Evolutionary conservation across 2,329 filamentous ascomycete genomes (phyloP).

Genomic region (Pseudogymnoascus sp.): DNA sequence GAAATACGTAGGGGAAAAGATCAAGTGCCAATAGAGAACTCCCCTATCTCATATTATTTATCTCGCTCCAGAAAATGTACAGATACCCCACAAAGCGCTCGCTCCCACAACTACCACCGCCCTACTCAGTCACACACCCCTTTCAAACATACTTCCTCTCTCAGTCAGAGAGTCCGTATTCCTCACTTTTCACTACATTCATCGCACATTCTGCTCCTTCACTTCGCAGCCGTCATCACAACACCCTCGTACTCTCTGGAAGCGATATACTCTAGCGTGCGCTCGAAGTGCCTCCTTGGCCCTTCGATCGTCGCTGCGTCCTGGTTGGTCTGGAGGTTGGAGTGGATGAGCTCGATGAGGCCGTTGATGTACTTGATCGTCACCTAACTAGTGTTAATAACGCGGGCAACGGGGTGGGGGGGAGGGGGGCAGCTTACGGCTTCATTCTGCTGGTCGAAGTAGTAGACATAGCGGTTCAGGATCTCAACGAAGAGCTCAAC

Average conservation of each 20-base stretch:
- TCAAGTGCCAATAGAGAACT: neutral
- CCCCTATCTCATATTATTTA: neutral
- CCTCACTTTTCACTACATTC: neutral
- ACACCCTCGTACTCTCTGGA: constrained; percentile 90
- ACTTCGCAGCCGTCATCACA: constrained; percentile 39
- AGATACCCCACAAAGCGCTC: neutral
- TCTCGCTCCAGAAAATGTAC: constrained; percentile 6
- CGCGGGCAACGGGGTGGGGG: constrained; percentile 10
- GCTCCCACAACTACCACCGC: neutral
- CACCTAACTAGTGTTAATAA: constrained; percentile 42
- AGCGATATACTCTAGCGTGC: constrained; percentile 88
- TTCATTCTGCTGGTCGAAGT: constrained; percentile 98
- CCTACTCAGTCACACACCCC: neutral
- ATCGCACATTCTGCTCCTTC: constrained; percentile 21
- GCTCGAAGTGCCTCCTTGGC: constrained; percentile 87
- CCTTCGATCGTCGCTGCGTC: constrained; percentile 78
- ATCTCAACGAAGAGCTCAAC: constrained; percentile 99
- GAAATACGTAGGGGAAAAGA: neutral
- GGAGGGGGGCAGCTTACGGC: constrained; percentile 48
- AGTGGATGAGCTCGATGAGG: constrained; percentile 95
- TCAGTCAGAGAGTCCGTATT: neutral
- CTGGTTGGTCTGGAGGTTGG: constrained; percentile 78
- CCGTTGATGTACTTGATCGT: constrained; percentile 98
- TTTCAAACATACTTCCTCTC: neutral
- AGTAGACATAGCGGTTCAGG: constrained; percentile 95